Percentiles rank a stretch among this genome's conserved stretches.
These are phyloP conservation scores for Copromyces sp. DNA, from an alignment of 495 filamentous ascomycete genomes.

Conservation along the genomic window DNA sequence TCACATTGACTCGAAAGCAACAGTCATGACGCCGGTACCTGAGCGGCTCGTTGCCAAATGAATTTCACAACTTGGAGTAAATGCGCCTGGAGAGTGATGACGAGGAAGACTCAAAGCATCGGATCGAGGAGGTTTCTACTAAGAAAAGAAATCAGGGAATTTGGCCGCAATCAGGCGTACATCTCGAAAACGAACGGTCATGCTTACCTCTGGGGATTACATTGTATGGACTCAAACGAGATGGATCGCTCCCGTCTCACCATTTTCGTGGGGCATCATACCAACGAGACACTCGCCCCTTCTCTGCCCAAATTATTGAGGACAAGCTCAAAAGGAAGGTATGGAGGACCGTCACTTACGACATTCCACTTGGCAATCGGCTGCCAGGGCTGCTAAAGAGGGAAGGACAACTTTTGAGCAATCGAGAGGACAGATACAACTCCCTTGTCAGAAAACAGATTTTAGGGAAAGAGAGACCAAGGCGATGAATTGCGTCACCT, in stretches of 20 bases:
- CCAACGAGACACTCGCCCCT: neutral
- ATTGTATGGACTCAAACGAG: neutral
- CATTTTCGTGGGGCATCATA: neutral
- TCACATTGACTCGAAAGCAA: too few relatives aligned
- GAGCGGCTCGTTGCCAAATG: too few relatives aligned
- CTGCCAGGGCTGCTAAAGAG: neutral
- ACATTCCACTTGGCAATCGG: neutral
- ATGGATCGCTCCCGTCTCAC: neutral
- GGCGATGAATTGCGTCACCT: neutral
- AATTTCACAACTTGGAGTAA: too few relatives aligned
- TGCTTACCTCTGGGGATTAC: too few relatives aligned
- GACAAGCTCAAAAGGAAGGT: neutral
- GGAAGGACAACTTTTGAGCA: neutral
- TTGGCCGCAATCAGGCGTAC: too few relatives aligned
- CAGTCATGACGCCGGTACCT: too few relatives aligned
- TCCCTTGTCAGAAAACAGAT: neutral
- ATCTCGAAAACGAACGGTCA: too few relatives aligned
- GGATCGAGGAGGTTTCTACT: too few relatives aligned
- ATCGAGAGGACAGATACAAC: neutral
- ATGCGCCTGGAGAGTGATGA: too few relatives aligned
- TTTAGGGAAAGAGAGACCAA: neutral
- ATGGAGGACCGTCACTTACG: neutral
- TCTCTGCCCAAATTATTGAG: accelerated
- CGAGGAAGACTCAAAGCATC: too few relatives aligned
- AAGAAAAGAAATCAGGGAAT: too few relatives aligned